Evolutionary conservation across 345 rosid genomes (phyloP), one percentile per base, ranked within the genome.

Genomic region (Hibiscus trionum): DNA sequence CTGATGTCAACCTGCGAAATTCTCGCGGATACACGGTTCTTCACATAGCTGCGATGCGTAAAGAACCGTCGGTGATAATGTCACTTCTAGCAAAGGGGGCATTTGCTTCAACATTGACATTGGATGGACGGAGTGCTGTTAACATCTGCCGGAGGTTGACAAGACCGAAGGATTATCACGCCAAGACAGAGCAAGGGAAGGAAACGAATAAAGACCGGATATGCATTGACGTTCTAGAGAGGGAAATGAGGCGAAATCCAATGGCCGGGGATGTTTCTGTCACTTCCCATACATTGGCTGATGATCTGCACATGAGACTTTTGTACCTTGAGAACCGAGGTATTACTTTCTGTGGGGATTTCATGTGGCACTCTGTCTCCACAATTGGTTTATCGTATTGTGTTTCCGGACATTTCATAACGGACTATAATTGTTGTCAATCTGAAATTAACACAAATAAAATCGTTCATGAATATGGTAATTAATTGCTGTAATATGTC

Each of bases 271-370:
- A 80, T 80, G 77, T 75, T 60, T 83, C 88, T 5, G 74, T 79
- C 53, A 77, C 86, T 58, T 84, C 84, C 16, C 88, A 88, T 27
- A 66, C 87, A n/a, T 42, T 79, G 61, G 78, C 84, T 8, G 97
- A 95, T 78, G 94, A 95, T 90, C 78, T 92, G 55, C 93, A 88
- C 76, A 90, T 92, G 97, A 92, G 86, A 75, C 81, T 95, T 69
- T 73, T 90, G 15, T 90, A 95, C 85, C 84, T 95, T 72, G 99
- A 95, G 86, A 95, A 92, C 74, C 80, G 99, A 92, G 99, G 99
- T 95, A 82, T 39, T 71, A 17, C 67, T 69, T 56, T 67, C 50
- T 27, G 16, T 44, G 71, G 71, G 37, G 35, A 64, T 19, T 52
- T 61, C 7, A 14, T 26, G 4, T 11, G 46, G 35, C 57, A 16